Base-by-base conservation (phyloP, 202 grass and related monocot genomes). In the Digitaria exilis region DNA sequence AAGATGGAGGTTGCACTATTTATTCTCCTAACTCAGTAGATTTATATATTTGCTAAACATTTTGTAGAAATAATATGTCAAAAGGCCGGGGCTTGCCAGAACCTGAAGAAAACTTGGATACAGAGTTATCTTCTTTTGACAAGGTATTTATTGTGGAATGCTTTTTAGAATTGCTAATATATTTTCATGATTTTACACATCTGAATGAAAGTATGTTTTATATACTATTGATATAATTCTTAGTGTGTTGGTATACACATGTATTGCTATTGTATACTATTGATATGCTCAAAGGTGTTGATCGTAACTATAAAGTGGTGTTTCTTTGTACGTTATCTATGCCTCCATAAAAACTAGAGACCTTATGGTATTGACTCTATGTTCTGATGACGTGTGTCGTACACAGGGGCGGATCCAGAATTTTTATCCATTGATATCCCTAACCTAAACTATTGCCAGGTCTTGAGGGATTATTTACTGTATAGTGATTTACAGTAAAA, bases 81-180 rank as follows among this genome's bases (percentile, higher is more conserved):
- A 92, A 89, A 72, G 75, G 76, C 50, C 73, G 63, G 84, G 87
- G 82, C 49, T 63, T 76, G 61, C 66, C 25, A 76, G 79, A 71
- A 82, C 25, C 76, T 54, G 54, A 70, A 88, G 75, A 79, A 51
- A 77, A 86, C 16, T 62, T 84, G 49, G 59, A 76, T 74, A 65
- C 54, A 62, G 90, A 92, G n/a, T 82, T 94, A 77, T 82, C 89
- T 82, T 96, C 96, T 32, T 90, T 99, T 89, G 93, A 99, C 84
- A 90, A 99, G 96, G 96, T 99, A 93, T 76, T 41, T 56, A 7
- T 56, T 90, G 35, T 4, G n/a, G 55, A 68, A 74, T 77, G 29
- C 31, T 21, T 35, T 72, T 35, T 54, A 52, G 44, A 32, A 52
- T 73, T 54, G 70, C 29, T 54, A 54, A 15, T 73, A 22, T 54